Conservation (phyloP, 176 grass and related monocot species). For the Lolium rigidum region DNA sequence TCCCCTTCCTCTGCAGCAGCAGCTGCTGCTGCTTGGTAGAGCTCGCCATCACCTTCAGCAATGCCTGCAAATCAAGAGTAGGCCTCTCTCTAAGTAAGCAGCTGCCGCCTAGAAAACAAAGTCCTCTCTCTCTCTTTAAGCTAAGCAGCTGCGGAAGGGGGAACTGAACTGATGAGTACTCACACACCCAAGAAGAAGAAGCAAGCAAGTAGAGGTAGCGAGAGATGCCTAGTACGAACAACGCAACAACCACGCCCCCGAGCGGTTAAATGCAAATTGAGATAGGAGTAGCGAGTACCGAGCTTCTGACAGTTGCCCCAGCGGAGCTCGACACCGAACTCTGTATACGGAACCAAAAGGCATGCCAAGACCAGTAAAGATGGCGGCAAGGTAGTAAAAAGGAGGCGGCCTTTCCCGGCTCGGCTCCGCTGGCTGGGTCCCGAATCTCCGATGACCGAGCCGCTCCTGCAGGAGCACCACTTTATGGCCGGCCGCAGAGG, state of each 20-base stretch:
- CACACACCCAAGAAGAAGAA: conserved; percentile 27
- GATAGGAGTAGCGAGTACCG: conserved; percentile 39
- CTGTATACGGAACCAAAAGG: conserved; percentile 49
- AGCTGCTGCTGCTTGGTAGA: conserved; percentile 59
- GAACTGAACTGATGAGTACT: not conserved
- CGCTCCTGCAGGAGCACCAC: too few species aligned
- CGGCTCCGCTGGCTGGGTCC: too few species aligned
- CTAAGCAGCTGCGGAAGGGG: conserved; percentile 27
- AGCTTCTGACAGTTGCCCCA: conserved; percentile 48
- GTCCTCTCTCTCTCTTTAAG: too few species aligned
- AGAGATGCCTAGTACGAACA: conserved; percentile 59
- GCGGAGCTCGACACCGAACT: conserved; percentile 47
- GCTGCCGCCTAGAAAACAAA: too few species aligned
- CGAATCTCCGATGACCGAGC: not conserved
- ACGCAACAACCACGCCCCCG: conserved; percentile 44
- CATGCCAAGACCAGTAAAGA: conserved; percentile 44
- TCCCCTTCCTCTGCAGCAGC: conserved; percentile 75
- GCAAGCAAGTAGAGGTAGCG: conserved; percentile 29
- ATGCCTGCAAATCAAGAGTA: conserved; percentile 60
- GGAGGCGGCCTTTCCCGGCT: conserved; percentile 35
- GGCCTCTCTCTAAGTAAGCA: not conserved
- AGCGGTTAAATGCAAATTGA: conserved; percentile 53
- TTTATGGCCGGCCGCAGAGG: conserved; percentile 49
- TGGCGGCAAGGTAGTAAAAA: conserved; percentile 36
- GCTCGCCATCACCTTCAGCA: conserved; percentile 42